Evolutionary conservation across 2,329 filamentous ascomycete genomes (phyloP).

Genomic region (Colletotrichum sp.): DNA sequence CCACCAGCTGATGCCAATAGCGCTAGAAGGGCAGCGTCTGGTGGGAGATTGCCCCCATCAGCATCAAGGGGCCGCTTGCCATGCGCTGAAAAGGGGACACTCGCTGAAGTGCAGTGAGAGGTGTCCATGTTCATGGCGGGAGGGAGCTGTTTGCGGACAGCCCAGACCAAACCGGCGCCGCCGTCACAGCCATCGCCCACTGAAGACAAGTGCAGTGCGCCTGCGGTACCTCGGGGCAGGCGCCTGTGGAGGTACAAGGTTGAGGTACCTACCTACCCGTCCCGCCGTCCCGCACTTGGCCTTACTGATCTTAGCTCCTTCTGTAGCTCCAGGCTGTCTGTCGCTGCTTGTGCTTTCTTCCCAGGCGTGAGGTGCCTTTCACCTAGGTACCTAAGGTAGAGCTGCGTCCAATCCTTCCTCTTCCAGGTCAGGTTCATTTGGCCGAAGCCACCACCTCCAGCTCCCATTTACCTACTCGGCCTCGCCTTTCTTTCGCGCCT

Average conservation of each 20-base stretch:
- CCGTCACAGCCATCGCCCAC: not conserved
- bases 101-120: not conserved
- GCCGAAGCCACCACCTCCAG: not conserved
- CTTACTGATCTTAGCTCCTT: constrained; percentile 1
- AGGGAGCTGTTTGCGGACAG: not conserved
- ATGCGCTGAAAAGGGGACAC: not conserved
- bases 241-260: not conserved
- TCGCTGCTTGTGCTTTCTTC: not conserved
- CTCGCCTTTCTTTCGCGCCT: not conserved
- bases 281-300: not conserved
- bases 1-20: not conserved
- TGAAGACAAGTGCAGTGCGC: not conserved
- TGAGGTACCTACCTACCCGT: not conserved
- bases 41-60: not conserved
- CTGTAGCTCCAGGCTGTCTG: not conserved
- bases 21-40: not conserved
- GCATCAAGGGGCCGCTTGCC: not conserved
- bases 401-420: not conserved
- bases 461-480: not conserved
- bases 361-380: not conserved
- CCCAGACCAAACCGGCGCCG: not conserved
- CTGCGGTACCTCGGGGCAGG: not conserved
- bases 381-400: not conserved
- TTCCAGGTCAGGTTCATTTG: not conserved
- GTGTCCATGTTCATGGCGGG: not conserved